Evolutionary conservation across 73 alveolate species (phyloP), one percentile per base, ranked within the genome.

Genomic region (Uronychia binucleata): DNA sequence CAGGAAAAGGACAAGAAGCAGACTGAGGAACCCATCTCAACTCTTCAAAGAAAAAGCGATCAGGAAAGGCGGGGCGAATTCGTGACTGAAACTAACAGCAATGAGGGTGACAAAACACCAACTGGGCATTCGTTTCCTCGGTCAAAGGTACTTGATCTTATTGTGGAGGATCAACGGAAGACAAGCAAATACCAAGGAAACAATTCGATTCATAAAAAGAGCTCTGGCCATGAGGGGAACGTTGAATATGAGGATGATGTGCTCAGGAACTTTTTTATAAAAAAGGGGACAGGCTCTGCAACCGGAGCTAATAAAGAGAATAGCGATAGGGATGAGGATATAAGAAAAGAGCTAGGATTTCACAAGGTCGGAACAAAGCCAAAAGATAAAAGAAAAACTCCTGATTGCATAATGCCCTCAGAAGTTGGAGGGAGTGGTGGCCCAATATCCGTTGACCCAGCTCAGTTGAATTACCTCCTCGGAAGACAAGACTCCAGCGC

Each of bases 61-160:
- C n/a, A n/a, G n/a, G n/a, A n/a, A n/a, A 34, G 32, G 60, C 27
- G 26, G 30, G 8, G 75, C 67, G 0, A 79, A 80, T 58, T 58
- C 31, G 46, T 78, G 80, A 34, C 77, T 83, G 25, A 77, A 77
- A 28, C 25, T 31, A 30, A 59, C 80, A 28, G 26, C 82, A 81
- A 25, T 87, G 28, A 83, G 19, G 67, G 67, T 11, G 67, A 46
- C 67, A 46, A 46, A 19, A 46, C 67, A 5, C 67, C 67, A 5
- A 46, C 67, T 11, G 67, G 67, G 19, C n/a, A 46, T 5, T 46
- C 67, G 19, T 46, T 46, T 46, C 67, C 67, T 11, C 5, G 67
- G 67, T 46, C 67, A 46, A 11, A 46, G 67, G 19, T 46, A 5
- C 5, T 46, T 11, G 67, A 46, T 19, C 5, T 46, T 5, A 5